A percentile compares a stretch with the other conserved stretches of the same genome.
Evolutionary conservation across 2,329 filamentous ascomycete species (phyloP).

Genomic region (Colletotrichum aenigma): DNA sequence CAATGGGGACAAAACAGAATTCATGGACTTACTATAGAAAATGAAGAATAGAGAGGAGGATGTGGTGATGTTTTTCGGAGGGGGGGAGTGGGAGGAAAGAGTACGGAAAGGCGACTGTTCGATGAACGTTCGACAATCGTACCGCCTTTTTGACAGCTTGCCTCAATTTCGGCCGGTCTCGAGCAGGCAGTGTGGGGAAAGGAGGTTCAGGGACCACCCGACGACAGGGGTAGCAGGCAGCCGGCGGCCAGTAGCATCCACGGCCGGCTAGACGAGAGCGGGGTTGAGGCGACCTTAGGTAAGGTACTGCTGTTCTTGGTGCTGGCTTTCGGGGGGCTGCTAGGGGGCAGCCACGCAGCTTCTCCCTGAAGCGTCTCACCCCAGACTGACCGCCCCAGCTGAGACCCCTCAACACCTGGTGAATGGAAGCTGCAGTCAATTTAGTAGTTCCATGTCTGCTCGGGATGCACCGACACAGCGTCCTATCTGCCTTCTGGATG

Average conservation of each 20-base stretch:
- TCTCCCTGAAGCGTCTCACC: neutral
- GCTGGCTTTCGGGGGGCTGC: neutral
- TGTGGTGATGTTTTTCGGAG: neutral
- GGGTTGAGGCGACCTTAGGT: constrained; percentile 19
- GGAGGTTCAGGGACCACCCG: constrained; percentile 20
- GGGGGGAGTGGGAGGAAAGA: constrained; percentile 21
- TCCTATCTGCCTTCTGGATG: neutral
- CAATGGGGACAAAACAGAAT: neutral
- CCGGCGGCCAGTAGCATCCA: constrained; percentile 2
- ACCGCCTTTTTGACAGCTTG: constrained; percentile 38
- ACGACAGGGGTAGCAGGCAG: constrained; percentile 13
- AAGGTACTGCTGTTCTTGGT: constrained; percentile 1
- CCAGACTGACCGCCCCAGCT: neutral
- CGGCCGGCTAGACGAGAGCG: constrained; percentile 7
- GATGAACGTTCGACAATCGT: constrained; percentile 11
- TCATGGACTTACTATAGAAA: neutral
- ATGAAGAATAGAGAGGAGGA: neutral
- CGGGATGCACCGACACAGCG: neutral
- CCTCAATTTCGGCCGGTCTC: constrained; percentile 27
- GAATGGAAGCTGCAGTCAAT: neutral
- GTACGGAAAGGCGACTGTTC: neutral
- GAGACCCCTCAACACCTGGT: neutral
- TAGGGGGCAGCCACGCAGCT: neutral
- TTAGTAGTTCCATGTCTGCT: neutral
- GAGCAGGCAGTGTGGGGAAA: constrained; percentile 30